These are phyloP conservation scores for Globisporangium nunn DNA, from an alignment of 352 stramenopile species.

Conservation along the genomic window DNA sequence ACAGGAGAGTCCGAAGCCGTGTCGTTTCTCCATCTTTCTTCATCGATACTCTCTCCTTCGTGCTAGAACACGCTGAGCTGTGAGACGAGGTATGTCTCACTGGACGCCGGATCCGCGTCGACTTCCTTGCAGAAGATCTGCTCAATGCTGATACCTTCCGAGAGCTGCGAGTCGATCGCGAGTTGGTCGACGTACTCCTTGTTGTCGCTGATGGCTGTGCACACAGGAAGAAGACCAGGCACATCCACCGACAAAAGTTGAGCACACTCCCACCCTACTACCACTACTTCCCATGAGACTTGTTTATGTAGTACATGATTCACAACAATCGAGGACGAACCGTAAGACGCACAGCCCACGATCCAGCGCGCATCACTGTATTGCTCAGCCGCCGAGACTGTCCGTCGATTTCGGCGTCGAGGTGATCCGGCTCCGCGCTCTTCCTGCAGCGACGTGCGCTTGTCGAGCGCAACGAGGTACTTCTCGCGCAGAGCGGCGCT, in stretches of 20 bases:
- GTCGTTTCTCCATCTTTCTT: no score
- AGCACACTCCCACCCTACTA: not conserved
- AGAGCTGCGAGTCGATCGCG: slow-evolving; percentile 70
- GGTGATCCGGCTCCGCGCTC: slow-evolving; percentile 15
- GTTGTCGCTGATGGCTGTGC: slow-evolving; percentile 68
- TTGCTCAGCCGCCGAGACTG: slow-evolving; percentile 36
- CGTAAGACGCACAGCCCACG: slow-evolving; percentile 65
- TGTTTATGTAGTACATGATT: not conserved
- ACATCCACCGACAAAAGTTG: not conserved
- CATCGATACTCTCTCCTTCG: no score
- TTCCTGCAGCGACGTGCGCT: slow-evolving; percentile 14
- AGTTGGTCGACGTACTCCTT: slow-evolving; percentile 74
- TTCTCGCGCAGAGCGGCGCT: slow-evolving; percentile 32
- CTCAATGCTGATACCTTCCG: slow-evolving; percentile 47
- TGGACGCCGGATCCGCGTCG: not conserved
- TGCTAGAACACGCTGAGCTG: slow-evolving; percentile 10
- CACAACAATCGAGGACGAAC: slow-evolving; percentile 18
- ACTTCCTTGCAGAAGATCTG: slow-evolving; percentile 43
- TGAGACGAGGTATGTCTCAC: slow-evolving; percentile 11
- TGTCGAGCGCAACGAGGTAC: slow-evolving; percentile 37
- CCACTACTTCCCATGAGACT: no score
- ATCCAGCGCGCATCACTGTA: slow-evolving; percentile 54
- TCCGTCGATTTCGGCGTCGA: slow-evolving; percentile 22
- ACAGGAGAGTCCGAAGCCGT: no score
- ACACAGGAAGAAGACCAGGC: not conserved